Base-by-base conservation (phyloP, 108 stramenopile species). In the Fragilariopsis cylindrus region DNA sequence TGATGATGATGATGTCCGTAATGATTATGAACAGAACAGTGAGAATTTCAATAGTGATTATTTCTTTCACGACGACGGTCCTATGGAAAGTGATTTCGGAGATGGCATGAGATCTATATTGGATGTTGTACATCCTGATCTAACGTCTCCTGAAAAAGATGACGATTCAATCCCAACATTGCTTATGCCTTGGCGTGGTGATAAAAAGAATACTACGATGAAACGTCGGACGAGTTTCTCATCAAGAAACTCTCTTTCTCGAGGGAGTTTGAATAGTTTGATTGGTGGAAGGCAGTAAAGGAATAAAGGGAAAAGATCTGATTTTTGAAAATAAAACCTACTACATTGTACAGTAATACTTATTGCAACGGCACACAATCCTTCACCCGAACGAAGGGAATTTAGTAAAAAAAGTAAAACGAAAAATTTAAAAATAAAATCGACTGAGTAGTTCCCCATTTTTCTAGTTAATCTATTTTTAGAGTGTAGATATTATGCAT, bases 101-200 rank as follows among this genome's bases (percentile, higher is more conserved):
- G 76, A 82, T 41, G 76, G 57, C 18, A 30, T 75, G 58, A 76
- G 73, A 42, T 45, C 48, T 43, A 58, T 78, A n/a, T 45, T 72
- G 52, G 73, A 71, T 42, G 81, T 48, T 12, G 50, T 76, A 6
- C 71, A 73, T 73, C 74, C 60, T 40, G 60, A 65, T 64, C 7
- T 21, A 6, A 48, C 13, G 16, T 18, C 48, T 19, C 18, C 44
- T 48, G 69, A 57, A 40, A 18, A 18, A 53, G 48, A 63, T 15
- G 56, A 58, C 4, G 8, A 13, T 30, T 30, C 30, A 44, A 50
- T 64, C 47, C 60, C 69, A 12, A 72, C 77, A 48, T 46, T 60
- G 21, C 30, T 76, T 30, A 13, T 70, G 12, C 76, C 76, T 9
- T 70, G 63, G 48, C 57, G 69, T 43, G 76, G 76, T 15, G 70